Conservation (phyloP, 1,284 basidiomycete genomes). For the Naganishia liquefaciens region DNA sequence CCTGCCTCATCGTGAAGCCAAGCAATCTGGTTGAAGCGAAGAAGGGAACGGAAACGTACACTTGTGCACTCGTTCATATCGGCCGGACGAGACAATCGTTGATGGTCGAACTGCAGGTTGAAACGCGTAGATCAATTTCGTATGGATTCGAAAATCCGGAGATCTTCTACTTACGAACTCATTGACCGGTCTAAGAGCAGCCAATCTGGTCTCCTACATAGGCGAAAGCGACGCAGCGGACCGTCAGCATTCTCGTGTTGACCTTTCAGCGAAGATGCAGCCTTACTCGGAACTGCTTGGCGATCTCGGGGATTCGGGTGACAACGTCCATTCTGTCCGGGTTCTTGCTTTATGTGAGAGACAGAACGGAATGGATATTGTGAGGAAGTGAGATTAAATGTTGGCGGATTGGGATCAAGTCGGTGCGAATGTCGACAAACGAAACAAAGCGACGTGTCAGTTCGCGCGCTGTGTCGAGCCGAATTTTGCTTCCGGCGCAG, state of each 20-base stretch:
- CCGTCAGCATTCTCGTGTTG: background rate
- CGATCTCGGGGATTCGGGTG: slow-evolving; percentile 64
- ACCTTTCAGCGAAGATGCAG: slow-evolving; percentile 10
- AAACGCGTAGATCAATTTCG: slow-evolving; percentile 13
- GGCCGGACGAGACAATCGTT: slow-evolving; percentile 71
- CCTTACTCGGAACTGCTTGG: slow-evolving; percentile 72
- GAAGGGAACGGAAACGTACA: background rate
- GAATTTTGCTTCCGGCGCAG: slow-evolving; percentile 11
- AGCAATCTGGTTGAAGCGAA: slow-evolving; percentile 24
- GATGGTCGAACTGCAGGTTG: slow-evolving; percentile 68
- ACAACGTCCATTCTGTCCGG: slow-evolving; percentile 60
- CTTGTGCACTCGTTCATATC: slow-evolving; percentile 63
- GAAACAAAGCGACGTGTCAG: slow-evolving; percentile 18
- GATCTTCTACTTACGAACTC: slow-evolving; percentile 57
- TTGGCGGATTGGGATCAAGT: background rate
- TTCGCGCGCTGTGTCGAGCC: slow-evolving; percentile 15
- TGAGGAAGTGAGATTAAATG: no score
- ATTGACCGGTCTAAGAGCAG: slow-evolving; percentile 71
- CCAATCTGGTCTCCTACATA: slow-evolving; percentile 74
- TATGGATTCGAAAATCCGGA: background rate
- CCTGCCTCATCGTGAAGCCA: no score
- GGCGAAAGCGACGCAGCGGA: slow-evolving; percentile 5
- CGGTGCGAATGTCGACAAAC: background rate
- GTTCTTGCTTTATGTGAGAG: background rate
- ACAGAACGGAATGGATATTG: no score